Base-by-base conservation (phyloP, 805 yeast genomes). In the Yamadazyma paraphyllophila region DNA sequence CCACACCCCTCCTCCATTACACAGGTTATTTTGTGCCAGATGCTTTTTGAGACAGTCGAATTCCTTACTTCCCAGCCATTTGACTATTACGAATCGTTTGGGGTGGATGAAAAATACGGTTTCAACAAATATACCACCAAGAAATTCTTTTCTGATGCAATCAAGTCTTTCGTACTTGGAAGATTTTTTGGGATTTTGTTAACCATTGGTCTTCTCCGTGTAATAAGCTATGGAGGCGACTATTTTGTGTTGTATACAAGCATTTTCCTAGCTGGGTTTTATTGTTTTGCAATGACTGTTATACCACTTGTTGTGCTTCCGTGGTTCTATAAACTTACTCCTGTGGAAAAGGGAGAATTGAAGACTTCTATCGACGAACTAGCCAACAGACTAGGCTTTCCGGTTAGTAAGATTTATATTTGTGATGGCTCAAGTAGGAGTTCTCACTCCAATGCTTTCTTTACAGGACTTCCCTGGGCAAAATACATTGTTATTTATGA, bases 361-460 rank as follows among this genome's bases (percentile, higher is more conserved):
- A 88, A 88, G 63, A 67, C 77, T 9, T 81, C 86, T 5, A 89
- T 94, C 64, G 95, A 90, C 65, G 72, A 78, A 13, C 78, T 94
- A 52, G 97, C 98, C 15, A 61, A 71, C 12, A 67, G 76, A 44
- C 85, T 88, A 60, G 72, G 80, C 30, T 94, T 94, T 80, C 99
- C 99, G 49, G 77, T 92, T 60, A 80, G 83, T 46, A 82, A 89
- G 59, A 72, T 94, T 44, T 88, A 79, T 58, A 97, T 91, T 39
- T 82, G 91, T 61, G 99, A 94, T 64, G 97, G 98, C n/a, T 91
- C 98, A 35, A 88, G 85, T 62, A 85, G 98, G 72, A 88, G 97
- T 0, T 81, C 95, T 7, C 99, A 94, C 67, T 92, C 98, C 7
- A 94, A 94, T 62, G 99, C 99, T 36, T 92, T 89, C 65, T 94